Conservation (phyloP, 192 early-diverging fungal species). For the Allomyces macrogynus region DNA sequence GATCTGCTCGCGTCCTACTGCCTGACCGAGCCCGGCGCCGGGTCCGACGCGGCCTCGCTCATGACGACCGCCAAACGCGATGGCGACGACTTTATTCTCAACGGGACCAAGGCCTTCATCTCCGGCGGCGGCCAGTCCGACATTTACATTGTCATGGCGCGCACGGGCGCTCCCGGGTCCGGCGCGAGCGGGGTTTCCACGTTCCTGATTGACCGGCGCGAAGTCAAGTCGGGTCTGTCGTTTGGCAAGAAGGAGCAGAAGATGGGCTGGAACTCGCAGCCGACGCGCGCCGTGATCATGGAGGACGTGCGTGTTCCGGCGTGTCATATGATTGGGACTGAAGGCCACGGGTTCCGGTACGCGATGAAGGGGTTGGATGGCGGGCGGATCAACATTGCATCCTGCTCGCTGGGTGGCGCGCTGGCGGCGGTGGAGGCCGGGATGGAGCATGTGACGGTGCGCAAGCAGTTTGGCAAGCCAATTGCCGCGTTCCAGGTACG, state of each 20-base stretch:
- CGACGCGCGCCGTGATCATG: slow-evolving; percentile 32
- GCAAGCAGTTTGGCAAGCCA: slow-evolving; percentile 29
- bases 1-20: slow-evolving; percentile 21
- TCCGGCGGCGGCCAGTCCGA: slow-evolving; percentile 25
- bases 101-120: slow-evolving; percentile 23
- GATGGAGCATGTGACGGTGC: slow-evolving; percentile 15
- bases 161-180: slow-evolving; percentile 19
- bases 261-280: slow-evolving; percentile 39
- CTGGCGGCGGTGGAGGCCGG: slow-evolving; percentile 23
- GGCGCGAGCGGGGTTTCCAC: slow-evolving; percentile 32
- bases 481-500: slow-evolving; percentile 14
- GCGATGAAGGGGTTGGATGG: slow-evolving; percentile 44
- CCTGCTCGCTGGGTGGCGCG: slow-evolving; percentile 35
- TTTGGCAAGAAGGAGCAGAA: slow-evolving; percentile 43
- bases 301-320: slow-evolving; percentile 30
- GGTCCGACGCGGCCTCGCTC: slow-evolving; percentile 42
- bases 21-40: slow-evolving; percentile 22
- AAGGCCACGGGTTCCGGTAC: slow-evolving; percentile 36
- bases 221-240: slow-evolving; percentile 30
- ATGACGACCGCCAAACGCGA: slow-evolving; percentile 24
- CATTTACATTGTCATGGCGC: slow-evolving; percentile 35
- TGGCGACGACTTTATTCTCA: slow-evolving; percentile 18
- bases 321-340: slow-evolving; percentile 26
- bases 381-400: slow-evolving; percentile 34
- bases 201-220: slow-evolving; percentile 18